Conservation (phyloP, 331 rosid species). For the Malus hybrid region DNA sequence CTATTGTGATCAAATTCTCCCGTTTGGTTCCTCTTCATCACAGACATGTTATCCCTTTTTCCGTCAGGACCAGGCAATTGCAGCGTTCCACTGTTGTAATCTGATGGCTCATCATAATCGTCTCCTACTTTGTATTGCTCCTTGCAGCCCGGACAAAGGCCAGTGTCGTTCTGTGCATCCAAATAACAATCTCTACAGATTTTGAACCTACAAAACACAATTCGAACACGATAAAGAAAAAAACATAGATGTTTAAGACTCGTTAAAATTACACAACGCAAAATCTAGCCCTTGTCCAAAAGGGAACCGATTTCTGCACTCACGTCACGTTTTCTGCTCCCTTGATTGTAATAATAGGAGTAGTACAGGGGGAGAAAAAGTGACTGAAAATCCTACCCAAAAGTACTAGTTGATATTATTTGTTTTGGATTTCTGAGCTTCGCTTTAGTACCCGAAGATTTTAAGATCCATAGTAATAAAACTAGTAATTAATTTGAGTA, state of each 20-base stretch:
- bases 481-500: background rate
- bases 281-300: background rate
- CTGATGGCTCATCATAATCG: constrained; percentile 38
- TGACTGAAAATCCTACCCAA: too few relatives aligned
- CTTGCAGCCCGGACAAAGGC: constrained; percentile 77
- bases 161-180: constrained; percentile 64
- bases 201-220: constrained; percentile 42
- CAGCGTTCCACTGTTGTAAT: constrained; percentile 32
- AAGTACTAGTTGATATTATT: too few relatives aligned
- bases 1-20: constrained; percentile 75
- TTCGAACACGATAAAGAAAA: background rate
- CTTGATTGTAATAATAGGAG: too few relatives aligned
- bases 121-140: constrained; percentile 51
- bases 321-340: too few relatives aligned
- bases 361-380: too few relatives aligned
- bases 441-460: background rate
- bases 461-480: too few relatives aligned
- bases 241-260: background rate
- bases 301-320: too few relatives aligned
- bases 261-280: background rate
- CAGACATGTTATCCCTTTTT: constrained; percentile 53
- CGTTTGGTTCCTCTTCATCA: constrained; percentile 63
- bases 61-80: constrained; percentile 49
- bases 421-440: background rate
- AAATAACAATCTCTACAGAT: constrained; percentile 79